Evolutionary conservation across 2,329 filamentous ascomycete genomes (phyloP).

Genomic region (Hymenoscyphus fructigenus): DNA sequence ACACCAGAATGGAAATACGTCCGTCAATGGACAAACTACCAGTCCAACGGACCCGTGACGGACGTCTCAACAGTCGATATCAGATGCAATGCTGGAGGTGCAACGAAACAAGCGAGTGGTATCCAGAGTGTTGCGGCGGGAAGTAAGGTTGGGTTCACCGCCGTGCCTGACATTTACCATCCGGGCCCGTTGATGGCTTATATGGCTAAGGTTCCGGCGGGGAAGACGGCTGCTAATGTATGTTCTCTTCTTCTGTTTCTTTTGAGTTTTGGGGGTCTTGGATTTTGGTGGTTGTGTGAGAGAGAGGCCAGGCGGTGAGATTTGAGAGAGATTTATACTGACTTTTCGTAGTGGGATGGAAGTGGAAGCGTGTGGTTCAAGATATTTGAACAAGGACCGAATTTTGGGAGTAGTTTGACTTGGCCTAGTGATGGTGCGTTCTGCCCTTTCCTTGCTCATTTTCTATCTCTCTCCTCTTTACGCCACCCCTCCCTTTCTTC

Average conservation of each 20-base stretch:
- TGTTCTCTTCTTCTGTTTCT: no score
- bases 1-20: constrained; percentile 29
- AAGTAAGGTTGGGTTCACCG: constrained; percentile 24
- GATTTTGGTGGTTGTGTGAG: no score
- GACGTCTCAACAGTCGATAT: constrained; percentile 40
- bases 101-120: constrained; percentile 23
- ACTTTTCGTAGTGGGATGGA: no score
- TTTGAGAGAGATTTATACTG: no score
- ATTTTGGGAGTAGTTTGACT: constrained; percentile 21
- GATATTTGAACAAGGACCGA: constrained; percentile 28
- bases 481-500: not conserved
- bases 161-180: constrained; percentile 32
- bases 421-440: constrained; percentile 30
- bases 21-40: constrained; percentile 31
- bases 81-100: constrained; percentile 41
- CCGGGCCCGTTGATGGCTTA: constrained; percentile 31
- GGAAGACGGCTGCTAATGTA: constrained; percentile 25
- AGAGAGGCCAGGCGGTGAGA: no score
- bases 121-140: constrained; percentile 32
- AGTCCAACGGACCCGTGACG: constrained; percentile 29
- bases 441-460: not conserved
- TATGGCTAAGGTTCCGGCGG: constrained; percentile 30
- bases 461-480: not conserved
- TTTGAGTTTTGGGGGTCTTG: no score
- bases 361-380: constrained; percentile 34